Evolutionary conservation across 805 yeast species (phyloP), one percentile per base, ranked within the genome.

Genomic region (Tetrapisispora phaffii): DNA sequence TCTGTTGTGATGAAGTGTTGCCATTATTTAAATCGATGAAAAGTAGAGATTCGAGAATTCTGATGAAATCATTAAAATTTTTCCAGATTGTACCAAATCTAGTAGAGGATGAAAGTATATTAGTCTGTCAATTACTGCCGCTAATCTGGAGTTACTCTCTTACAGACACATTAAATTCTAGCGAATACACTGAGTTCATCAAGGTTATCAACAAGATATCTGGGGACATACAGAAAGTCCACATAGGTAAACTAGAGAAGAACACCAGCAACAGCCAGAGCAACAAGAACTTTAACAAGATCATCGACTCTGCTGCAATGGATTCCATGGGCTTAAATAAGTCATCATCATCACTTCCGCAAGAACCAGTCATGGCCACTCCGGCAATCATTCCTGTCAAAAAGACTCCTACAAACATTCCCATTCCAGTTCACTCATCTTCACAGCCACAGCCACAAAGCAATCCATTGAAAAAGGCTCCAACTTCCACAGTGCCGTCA

Each of bases 1-100:
- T 84, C 2, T 76, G 88, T 29, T 71, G 73, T 31, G 97, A 90
- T 41, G 85, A 82, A 44, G 69, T 93, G 33, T 64, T 93, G n/a
- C 96, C 96, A 0, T 65, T 90, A 20, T 68, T 90, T 46, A 75
- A 76, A 53, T 76, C 77, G 15, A 75, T 86, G 73, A 86, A 86
- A 60, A 81, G 93, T 23, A 69, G 93, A 49, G 89, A 85, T 55
- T 73, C 84, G 15, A 66, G 77, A 37, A 79, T 85, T 34, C 72
- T 85, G 36, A 58, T 69, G 53, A 68, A 74, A 22, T 68, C 79
- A 4, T 54, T 79, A 24, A 57, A 57, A 13, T 67, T 78, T 7
- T 74, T 76, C 53, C 57, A 55, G 33, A 52, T 55, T 15, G 48
- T 63, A 1, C 62, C 66, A 2, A 53, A 51, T 19, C 60, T 74